Evolutionary conservation across 169 alveolate species (phyloP).

Genomic region (Fabrea salina): DNA sequence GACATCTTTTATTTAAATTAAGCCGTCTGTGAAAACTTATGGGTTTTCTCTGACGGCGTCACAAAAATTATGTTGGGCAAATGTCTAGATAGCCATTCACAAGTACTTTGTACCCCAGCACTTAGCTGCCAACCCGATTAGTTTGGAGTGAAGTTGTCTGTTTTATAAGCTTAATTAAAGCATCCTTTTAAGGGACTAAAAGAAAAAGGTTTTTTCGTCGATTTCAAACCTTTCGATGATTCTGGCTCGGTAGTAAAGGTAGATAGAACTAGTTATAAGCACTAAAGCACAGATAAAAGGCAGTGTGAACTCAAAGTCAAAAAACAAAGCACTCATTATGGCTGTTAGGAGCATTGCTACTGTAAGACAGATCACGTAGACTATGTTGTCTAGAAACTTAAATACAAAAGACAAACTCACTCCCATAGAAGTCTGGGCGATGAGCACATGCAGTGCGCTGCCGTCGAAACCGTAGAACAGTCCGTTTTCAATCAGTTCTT

Average conservation of each 20-base stretch:
- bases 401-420: constrained; percentile 8
- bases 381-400: not conserved
- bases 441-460: not conserved
- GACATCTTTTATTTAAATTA: not conserved
- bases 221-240: constrained; percentile 10
- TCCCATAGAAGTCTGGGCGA: constrained; percentile 1
- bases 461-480: not conserved
- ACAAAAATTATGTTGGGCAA: constrained; percentile 19
- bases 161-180: not conserved
- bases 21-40: not conserved
- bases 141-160: not conserved
- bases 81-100: constrained; percentile 17
- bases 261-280: constrained; percentile 8
- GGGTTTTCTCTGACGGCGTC: not conserved
- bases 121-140: constrained; percentile 18
- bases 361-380: constrained; percentile 23
- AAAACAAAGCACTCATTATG: not conserved
- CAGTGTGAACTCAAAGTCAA: not conserved
- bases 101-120: not conserved
- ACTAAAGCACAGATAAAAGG: constrained; percentile 8
- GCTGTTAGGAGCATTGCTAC: constrained; percentile 23
- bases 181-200: not conserved
- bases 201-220: not conserved
- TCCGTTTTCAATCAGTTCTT: not conserved
- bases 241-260: constrained; percentile 2